Evolutionary conservation across 768 basidiomycete species (phyloP), one percentile per base, ranked within the genome.

Genomic region (Macrolepiota albuminosa): DNA sequence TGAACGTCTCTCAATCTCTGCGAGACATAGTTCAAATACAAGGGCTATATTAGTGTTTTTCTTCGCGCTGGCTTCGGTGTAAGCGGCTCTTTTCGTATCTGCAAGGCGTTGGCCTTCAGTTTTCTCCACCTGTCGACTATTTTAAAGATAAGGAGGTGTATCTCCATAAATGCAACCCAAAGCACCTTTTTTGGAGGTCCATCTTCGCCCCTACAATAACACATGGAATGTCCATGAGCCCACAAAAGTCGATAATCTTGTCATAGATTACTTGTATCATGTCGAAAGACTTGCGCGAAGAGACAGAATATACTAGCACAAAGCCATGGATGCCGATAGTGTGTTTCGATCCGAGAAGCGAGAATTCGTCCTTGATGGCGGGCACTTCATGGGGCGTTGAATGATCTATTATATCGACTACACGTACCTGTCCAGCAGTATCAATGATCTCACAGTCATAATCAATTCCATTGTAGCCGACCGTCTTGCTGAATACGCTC

Each of bases 361-460:
- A 91, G 75, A 87, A 95, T 68, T 95, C 93, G 69, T 97, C 95
- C 93, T 95, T 16, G 21, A 21, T 21, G 21, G 51, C 58, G 59
- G 47, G 49, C 60, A 29, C 51, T 61, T 63, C 37, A 48, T 37
- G 37, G 46, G 33, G 26, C 13, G 10, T 50, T 21, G 31, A 34
- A 53, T 58, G 56, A 39, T 57, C 14, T 39, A 26, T 16, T 58
- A 59, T 37, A 47, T 47, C 18, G 60, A 37, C 29, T n/a, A 16
- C 43, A 72, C 83, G 61, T 58, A 93, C 93, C 82, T 95, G 94
- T 39, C 95, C 95, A 37, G 95, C 95, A 55, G 93, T 95, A 74
- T 97, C 95, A 66, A 95, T 88, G 73, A 98, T 91, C 77, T 95
- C 91, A 76, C 93, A 94, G 61, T 92, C 85, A 68, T 91, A 96